Percentiles rank a stretch among this genome's conserved stretches.
Conservation (phyloP, 441 rosid genomes). For the Populus hybrid region DNA sequence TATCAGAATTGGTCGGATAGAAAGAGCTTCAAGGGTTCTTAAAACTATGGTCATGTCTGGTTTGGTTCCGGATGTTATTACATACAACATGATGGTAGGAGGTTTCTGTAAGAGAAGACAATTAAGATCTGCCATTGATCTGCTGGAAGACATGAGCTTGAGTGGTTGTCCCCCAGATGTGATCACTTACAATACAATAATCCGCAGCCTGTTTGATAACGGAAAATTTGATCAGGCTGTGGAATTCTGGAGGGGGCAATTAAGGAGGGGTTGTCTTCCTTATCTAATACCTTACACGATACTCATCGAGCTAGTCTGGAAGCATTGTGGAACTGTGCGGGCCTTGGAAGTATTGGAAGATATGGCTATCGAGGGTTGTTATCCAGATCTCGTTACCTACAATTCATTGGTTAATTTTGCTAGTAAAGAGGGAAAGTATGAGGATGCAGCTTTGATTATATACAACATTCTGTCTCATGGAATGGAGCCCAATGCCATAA, state of each 20-base stretch:
- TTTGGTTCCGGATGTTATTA: slow-evolving; percentile 72
- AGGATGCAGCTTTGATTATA: slow-evolving; percentile 54
- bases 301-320: slow-evolving; percentile 68
- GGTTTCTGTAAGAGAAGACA: slow-evolving; percentile 62
- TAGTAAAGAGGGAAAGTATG: slow-evolving; percentile 56
- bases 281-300: slow-evolving; percentile 60
- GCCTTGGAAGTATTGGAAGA: slow-evolving; percentile 82
- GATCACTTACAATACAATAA: slow-evolving; percentile 65
- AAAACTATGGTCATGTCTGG: slow-evolving; percentile 79
- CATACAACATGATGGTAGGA: slow-evolving; percentile 74
- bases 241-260: slow-evolving; percentile 62
- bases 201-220: slow-evolving; percentile 57
- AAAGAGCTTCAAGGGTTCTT: slow-evolving; percentile 55
- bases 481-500: slow-evolving; percentile 54
- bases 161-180: slow-evolving; percentile 83
- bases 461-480: slow-evolving; percentile 56
- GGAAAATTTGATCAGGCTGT: slow-evolving; percentile 56
- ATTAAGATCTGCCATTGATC: slow-evolving; percentile 47
- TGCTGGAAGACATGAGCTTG: slow-evolving; percentile 69
- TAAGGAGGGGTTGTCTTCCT: slow-evolving; percentile 72
- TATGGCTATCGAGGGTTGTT: slow-evolving; percentile 69
- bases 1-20: slow-evolving; percentile 41
- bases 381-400: slow-evolving; percentile 70
- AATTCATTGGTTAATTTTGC: slow-evolving; percentile 60
- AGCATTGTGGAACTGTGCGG: slow-evolving; percentile 54